These are phyloP conservation scores for Capronia epimyces DNA, from an alignment of 2,329 filamentous ascomycete species.

Conservation along the genomic window DNA sequence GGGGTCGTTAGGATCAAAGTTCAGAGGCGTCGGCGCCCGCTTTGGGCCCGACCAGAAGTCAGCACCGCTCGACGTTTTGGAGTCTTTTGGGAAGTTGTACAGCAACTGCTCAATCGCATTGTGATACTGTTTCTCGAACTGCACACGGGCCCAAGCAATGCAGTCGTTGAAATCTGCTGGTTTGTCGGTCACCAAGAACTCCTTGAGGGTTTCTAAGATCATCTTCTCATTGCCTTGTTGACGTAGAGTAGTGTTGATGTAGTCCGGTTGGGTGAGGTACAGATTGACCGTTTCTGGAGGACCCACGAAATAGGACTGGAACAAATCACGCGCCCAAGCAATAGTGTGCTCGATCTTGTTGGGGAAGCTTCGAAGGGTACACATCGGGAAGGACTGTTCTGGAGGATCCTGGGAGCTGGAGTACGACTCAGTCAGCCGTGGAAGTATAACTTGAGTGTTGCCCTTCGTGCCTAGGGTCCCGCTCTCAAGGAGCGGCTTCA, in stretches of 20 bases:
- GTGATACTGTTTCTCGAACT: conserved; percentile 96
- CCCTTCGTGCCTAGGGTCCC: conserved; percentile 98
- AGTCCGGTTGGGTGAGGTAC: conserved; percentile 86
- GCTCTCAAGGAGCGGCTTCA: conserved; percentile 90
- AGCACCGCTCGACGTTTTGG: conserved; percentile 77
- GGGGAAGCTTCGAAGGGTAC: conserved; percentile 91
- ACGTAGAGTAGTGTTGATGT: conserved; percentile 78
- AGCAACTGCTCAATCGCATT: conserved; percentile 93
- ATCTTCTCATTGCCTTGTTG: conserved; percentile 93
- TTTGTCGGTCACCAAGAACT: conserved; percentile 86
- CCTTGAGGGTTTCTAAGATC: conserved; percentile 81
- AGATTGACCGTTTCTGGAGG: conserved; percentile 91
- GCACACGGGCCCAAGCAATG: conserved; percentile 85
- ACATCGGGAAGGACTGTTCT: conserved; percentile 99
- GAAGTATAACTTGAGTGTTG: conserved; percentile 93
- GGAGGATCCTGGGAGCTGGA: conserved; percentile 95
- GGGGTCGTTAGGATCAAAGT: conserved; percentile 76
- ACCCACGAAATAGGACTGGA: conserved; percentile 89
- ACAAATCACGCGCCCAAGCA: conserved; percentile 93
- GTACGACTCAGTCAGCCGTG: conserved; percentile 89
- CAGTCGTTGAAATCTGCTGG: conserved; percentile 92
- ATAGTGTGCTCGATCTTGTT: conserved; percentile 99
- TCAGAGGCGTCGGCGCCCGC: conserved; percentile 85
- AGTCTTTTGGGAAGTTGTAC: conserved; percentile 96
- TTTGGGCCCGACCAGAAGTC: conserved; percentile 98